A percentile compares a stretch with the other conserved stretches of the same genome.
phyloP scores from a whole-genome alignment of 345 rosid genomes.

The Eucalyptus polybractea region DNA sequence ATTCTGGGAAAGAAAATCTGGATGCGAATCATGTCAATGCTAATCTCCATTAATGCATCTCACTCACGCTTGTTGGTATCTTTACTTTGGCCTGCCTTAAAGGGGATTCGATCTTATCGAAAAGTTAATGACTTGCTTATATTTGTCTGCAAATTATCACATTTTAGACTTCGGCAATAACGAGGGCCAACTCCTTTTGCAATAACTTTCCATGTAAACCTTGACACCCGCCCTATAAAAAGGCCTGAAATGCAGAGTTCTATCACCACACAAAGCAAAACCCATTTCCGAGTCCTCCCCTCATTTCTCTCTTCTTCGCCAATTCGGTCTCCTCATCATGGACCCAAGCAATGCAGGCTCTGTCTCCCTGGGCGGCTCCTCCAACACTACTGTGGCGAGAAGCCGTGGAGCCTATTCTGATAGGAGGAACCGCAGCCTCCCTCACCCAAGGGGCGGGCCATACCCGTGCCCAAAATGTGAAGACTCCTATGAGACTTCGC shows the following conservation, averaged over 20 bases:
- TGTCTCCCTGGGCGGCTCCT: background rate
- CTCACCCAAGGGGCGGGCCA: slow-evolving; percentile 2
- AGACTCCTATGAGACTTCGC: background rate
- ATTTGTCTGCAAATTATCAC: background rate
- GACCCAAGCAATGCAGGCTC: background rate
- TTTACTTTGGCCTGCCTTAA: background rate
- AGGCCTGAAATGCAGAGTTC: background rate
- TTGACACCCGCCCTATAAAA: background rate
- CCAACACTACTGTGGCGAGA: background rate
- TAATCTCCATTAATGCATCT: background rate
- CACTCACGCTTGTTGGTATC: background rate
- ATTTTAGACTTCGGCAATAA: background rate
- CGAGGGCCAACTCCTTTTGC: background rate
- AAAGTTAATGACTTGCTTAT: background rate
- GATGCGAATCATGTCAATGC: background rate
- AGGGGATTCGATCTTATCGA: background rate
- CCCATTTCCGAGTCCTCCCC: background rate
- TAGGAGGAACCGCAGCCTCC: slow-evolving; percentile 15
- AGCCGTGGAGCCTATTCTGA: background rate
- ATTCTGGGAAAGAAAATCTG: background rate
- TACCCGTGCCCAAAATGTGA: slow-evolving; percentile 14
- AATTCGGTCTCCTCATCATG: background rate
- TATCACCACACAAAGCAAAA: background rate
- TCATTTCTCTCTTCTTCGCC: background rate
- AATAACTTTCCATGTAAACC: background rate